Evolutionary conservation across 2,329 filamentous ascomycete genomes (phyloP), one percentile per base, ranked within the genome.

Genomic region (Lecanicillium sp.): DNA sequence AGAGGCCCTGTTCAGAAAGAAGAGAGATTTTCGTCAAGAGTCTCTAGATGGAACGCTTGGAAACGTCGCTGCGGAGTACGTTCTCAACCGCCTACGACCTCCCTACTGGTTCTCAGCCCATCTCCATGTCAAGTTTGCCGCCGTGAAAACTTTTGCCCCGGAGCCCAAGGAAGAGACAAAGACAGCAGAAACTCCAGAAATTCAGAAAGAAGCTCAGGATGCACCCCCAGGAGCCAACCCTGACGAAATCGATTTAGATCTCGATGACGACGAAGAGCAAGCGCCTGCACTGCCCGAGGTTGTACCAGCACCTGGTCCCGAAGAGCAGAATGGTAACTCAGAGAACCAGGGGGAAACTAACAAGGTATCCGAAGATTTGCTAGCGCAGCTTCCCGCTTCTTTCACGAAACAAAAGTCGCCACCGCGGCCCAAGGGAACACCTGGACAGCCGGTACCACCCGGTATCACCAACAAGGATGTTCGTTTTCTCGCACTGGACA

Each of bases 71-170:
- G 90, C 90, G 1, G 81, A 79, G 60, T 80, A 86, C 56, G 83
- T 95, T 17, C 77, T 97, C 66, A 83, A 95, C 60, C 78, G 87
- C 24, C 67, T 98, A 44, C 77, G 89, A 44, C 93, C 93, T 9
- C 75, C 77, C 0, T 85, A 89, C 62, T 98, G 93, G 93, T 96
- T 97, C 62, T 85, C 87, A 30, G 93, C 90, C 3, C 93, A 98
- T 66, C 67, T 97, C 68, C 93, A 98, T 66, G 83, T 86, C 70
- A 94, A 91, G 61, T 97, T 86, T 62, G 67, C 84, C 1, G 93
- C 90, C 1, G 63, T 81, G 53, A 84, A 78, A 61, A 69, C 54
- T n/a, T 83, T 81, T 49, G 54, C 65, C 40, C 59, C 82, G 52
- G 62, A 65, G 49, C 14, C 37, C 2, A 15, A 40, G 11, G 41